phyloP scores from a whole-genome alignment of 805 yeast species.

The Candida xiaguanensis region DNA sequence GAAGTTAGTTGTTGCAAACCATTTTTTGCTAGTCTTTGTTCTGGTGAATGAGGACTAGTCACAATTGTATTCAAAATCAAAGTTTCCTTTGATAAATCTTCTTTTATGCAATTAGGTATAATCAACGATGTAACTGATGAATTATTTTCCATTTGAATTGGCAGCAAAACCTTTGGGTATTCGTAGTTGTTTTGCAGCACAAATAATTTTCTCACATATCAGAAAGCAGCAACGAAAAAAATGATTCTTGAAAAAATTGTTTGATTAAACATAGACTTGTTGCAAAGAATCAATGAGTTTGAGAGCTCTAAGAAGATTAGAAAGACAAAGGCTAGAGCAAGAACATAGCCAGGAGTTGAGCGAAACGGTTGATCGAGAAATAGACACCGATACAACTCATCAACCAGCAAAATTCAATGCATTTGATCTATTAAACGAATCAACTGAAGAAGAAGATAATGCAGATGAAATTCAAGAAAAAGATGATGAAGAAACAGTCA shows the following conservation, averaged over 20 bases:
- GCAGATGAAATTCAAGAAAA: conserved; percentile 13
- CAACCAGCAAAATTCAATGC: conserved; percentile 32
- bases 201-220: background rate
- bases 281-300: conserved; percentile 39
- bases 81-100: background rate
- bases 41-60: conserved; percentile 2
- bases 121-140: background rate
- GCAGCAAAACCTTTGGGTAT: background rate
- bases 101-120: background rate
- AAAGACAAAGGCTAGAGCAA: conserved; percentile 26
- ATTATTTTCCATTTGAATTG: background rate
- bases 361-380: conserved; percentile 12
- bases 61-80: background rate
- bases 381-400: conserved; percentile 13
- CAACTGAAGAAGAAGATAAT: conserved; percentile 19
- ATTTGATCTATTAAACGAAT: conserved; percentile 40
- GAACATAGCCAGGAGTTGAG: background rate
- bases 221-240: background rate
- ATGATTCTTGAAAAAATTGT: too few relatives aligned
- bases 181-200: conserved; percentile 3
- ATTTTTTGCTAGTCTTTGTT: background rate
- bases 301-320: conserved; percentile 44
- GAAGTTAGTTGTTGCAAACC: background rate
- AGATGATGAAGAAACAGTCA: conserved; percentile 9
- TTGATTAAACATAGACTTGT: too few relatives aligned